Conservation (phyloP, 2,329 filamentous ascomycete genomes). For the Penicillium sp. region DNA sequence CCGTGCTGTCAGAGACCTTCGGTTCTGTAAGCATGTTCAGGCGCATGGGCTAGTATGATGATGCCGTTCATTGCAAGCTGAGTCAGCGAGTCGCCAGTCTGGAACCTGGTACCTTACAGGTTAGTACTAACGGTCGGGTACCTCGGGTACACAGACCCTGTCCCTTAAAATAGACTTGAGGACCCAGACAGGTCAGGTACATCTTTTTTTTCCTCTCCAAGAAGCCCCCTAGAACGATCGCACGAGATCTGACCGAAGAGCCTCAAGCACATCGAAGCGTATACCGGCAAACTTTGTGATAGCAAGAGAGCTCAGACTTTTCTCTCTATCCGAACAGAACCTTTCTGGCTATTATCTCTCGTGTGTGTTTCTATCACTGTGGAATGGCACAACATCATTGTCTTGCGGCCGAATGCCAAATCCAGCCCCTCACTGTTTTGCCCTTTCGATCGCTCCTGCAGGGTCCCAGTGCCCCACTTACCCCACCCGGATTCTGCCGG, state of each 20-base stretch:
- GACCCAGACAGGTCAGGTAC: neutral
- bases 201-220: neutral
- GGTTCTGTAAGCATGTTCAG: neutral
- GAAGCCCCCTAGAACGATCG: neutral
- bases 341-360: neutral
- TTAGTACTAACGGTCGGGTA: too few relatives aligned
- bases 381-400: too few relatives aligned
- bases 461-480: too few relatives aligned
- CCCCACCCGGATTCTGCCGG: too few relatives aligned
- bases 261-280: neutral
- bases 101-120: too few relatives aligned
- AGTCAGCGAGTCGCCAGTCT: too few relatives aligned
- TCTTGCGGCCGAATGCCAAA: too few relatives aligned
- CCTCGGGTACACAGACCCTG: too few relatives aligned
- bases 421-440: too few relatives aligned
- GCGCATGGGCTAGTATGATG: neutral
- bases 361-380: too few relatives aligned
- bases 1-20: slow-evolving; percentile 3
- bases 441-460: too few relatives aligned
- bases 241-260: neutral
- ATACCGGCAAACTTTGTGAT: too few relatives aligned
- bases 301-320: neutral
- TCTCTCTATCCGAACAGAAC: neutral
- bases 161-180: neutral
- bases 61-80: neutral